phyloP scores from a whole-genome alignment of 2,329 filamentous ascomycete genomes.

The Fusarium compactum region DNA sequence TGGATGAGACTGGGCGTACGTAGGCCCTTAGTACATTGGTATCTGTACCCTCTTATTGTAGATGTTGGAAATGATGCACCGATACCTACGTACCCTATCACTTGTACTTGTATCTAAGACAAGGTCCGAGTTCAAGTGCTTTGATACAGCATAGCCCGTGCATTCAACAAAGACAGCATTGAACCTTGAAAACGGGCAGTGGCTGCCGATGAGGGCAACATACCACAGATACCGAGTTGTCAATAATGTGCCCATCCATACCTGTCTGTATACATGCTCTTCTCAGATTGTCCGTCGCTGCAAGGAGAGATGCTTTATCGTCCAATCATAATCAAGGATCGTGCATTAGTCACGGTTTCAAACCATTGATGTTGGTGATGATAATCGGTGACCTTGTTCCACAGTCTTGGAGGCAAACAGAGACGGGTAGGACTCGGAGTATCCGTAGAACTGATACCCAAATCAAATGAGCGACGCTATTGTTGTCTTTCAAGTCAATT shows the following conservation, averaged over 20 bases:
- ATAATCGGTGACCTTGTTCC: slow-evolving; percentile 7
- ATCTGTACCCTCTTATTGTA: neutral
- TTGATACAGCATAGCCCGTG: neutral
- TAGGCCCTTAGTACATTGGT: neutral
- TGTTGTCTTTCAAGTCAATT: neutral
- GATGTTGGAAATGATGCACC: neutral
- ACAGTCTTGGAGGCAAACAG: neutral
- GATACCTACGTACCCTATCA: neutral
- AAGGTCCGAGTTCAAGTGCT: neutral
- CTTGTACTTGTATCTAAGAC: neutral
- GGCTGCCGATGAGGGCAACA: neutral
- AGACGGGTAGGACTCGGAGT: neutral
- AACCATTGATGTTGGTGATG: neutral
- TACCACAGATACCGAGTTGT: neutral
- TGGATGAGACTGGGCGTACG: neutral
- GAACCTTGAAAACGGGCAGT: neutral
- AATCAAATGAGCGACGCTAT: neutral
- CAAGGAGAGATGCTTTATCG: slow-evolving; percentile 4
- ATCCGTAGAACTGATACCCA: neutral
- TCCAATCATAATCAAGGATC: neutral
- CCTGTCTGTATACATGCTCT: neutral
- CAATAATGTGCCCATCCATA: neutral
- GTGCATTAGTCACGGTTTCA: slow-evolving; percentile 18
- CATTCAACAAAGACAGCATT: neutral
- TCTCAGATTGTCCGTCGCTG: neutral